Base-by-base conservation (phyloP, 371 early-diverging fungal genomes). In the Syncephalastrum racemosum region DNA sequence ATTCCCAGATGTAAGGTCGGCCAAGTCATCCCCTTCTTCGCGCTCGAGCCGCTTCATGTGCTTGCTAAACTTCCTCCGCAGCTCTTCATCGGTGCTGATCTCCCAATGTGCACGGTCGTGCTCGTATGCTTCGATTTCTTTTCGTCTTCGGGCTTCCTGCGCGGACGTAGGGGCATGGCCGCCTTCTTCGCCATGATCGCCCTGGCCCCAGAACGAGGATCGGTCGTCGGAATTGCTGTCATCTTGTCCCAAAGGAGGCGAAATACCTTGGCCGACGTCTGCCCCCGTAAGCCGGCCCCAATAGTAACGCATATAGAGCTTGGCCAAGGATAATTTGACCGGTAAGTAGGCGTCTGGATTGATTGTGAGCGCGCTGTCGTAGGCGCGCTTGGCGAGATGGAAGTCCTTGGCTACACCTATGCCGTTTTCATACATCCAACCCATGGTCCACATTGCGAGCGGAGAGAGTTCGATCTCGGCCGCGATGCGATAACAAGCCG, bases 341-440 rank as follows among this genome's bases (percentile, higher is more conserved):
- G 95, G 91, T 8, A 98, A 68, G 54, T 84, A 89, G 0, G 93
- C 93, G 19, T 86, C 84, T n/a, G 84, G 84, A 58, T 94, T 92
- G 31, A 82, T 85, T 8, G 73, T 68, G 4, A 94, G 66, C 12
- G 93, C 80, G 49, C 62, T 68, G 71, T 96, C 97, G 63, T 96
- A 98, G 65, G 85, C 88, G 40, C 96, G 84, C 70, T 96, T 95
- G 4, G 98, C 97, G 44, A 97, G 73, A 63, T 94, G 90, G 60
- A 85, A 93, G 68, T 98, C 97, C 79, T 86, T 86, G 8, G 80
- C 53, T 0, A 95, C 91, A 5, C 99, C 80, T 12, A 95, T 53
- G n/a, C 99, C 99, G 59, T 89, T 84, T 66, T 99, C 98, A 64
- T 96, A 85, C 95, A 97, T 96, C 87, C 89, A 97, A 1, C 96